phyloP scores from a whole-genome alignment of 495 filamentous ascomycete genomes.

The Trichoderma parareesei region DNA sequence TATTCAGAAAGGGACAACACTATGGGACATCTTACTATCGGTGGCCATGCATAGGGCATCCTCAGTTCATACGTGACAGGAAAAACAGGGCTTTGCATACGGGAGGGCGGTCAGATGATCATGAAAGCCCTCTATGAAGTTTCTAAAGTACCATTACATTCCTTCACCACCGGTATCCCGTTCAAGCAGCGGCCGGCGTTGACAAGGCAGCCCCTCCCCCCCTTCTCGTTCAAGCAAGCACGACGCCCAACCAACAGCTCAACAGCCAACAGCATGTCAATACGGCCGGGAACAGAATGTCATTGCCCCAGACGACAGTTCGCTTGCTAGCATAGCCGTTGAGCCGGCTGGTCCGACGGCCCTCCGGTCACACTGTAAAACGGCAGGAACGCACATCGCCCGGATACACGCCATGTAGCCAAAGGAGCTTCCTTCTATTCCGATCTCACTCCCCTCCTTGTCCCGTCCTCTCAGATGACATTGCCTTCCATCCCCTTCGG shows the following conservation, averaged over 20 bases:
- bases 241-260: neutral
- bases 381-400: neutral
- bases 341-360: neutral
- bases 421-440: neutral
- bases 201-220: neutral
- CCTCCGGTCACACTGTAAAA: neutral
- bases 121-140: too few relatives aligned
- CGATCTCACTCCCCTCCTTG: neutral
- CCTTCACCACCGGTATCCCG: too few relatives aligned
- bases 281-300: neutral
- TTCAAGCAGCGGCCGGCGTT: too few relatives aligned
- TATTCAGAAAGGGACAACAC: too few relatives aligned
- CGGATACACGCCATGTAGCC: neutral
- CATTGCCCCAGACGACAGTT: neutral
- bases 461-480: neutral
- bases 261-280: neutral
- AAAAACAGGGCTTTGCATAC: too few relatives aligned
- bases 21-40: too few relatives aligned
- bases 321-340: neutral
- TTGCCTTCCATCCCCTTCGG: neutral
- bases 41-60: too few relatives aligned
- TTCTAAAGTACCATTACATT: too few relatives aligned
- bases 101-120: too few relatives aligned
- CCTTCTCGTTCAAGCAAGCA: neutral
- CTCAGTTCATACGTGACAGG: too few relatives aligned